Evolutionary conservation across 2,329 filamentous ascomycete species (phyloP), one percentile per base, ranked within the genome.

Genomic region (Diaporthe humulicola): DNA sequence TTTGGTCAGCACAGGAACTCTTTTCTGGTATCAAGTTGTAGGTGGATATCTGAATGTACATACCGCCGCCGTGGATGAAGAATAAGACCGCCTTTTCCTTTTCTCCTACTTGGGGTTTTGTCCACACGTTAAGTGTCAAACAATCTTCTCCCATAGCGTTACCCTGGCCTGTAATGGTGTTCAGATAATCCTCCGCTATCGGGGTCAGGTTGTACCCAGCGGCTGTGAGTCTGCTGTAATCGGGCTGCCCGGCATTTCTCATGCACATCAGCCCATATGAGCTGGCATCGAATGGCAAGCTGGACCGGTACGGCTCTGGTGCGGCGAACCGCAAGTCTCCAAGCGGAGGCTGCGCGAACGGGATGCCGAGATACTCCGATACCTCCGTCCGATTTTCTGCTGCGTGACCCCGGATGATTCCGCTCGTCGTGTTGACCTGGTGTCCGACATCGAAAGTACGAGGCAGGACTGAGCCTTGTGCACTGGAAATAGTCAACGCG

Each of bases 31-130:
- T 25, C 3, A 4, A 38, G 9, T 5, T 10, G 8, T 9, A 52
- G 4, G 8, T 19, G 48, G 10, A 38, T 0, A 9, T n/a, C 33
- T 58, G 12, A n/a, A 12, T 33, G 15, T 42, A 52, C 52, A 12
- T 57, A 71, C 70, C 52, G 15, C 86, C 86, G 5, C 86, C 86
- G 64, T 85, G 82, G 10, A 87, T 82, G 83, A 85, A 88, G 25
- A 87, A 80, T 50, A 87, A 76, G 28, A 87, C 86, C 4, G 86
- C 80, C 57, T 85, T 87, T 58, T 82, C 81, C 30, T 74, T 69
- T 3, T 80, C 80, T 9, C 80, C 78, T 2, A 77, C 78, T 54
- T 82, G 79, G n/a, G 81, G 80, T 54, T 81, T 82, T 33, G 83
- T 81, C 84, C 83, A 85, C 12, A 85, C 78, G 73, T 86, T 85